These are phyloP conservation scores for Curvularia sp. DNA, from an alignment of 2,329 filamentous ascomycete species.

Conservation along the genomic window DNA sequence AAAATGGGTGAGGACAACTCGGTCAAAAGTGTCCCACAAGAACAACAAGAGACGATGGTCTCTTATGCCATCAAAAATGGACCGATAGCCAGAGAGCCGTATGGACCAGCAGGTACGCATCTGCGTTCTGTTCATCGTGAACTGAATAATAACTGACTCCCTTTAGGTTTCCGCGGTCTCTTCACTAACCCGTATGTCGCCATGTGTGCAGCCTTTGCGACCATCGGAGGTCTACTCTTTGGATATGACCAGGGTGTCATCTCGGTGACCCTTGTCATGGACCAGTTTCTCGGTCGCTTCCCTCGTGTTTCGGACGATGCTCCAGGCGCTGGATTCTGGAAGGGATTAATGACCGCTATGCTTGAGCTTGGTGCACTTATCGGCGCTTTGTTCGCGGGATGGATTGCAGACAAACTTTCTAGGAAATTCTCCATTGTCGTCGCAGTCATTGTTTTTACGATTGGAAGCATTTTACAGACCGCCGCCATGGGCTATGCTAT, in stretches of 20 bases:
- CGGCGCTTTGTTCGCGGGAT: conserved; percentile 50
- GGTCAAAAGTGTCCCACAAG: conserved; percentile 28
- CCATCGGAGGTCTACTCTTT: conserved; percentile 59
- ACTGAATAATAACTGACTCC: conserved; percentile 7
- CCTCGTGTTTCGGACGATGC: conserved; percentile 52
- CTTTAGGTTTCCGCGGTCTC: conserved; percentile 55
- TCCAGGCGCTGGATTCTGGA: conserved; percentile 54
- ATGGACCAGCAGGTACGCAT: conserved; percentile 41
- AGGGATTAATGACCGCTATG: conserved; percentile 61
- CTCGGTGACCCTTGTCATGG: conserved; percentile 59
- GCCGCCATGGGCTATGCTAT: conserved; percentile 59
- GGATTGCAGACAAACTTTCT: conserved; percentile 61
- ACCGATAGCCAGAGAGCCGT: conserved; percentile 35
- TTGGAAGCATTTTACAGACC: conserved; percentile 61
- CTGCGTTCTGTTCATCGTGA: background rate
- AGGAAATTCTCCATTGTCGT: conserved; percentile 61
- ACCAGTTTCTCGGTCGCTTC: conserved; percentile 58
- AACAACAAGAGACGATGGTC: conserved; percentile 32
- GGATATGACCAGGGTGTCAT: conserved; percentile 58
- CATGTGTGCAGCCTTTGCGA: conserved; percentile 60
- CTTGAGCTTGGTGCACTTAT: conserved; percentile 61
- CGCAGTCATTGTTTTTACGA: conserved; percentile 59
- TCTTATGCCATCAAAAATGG: conserved; percentile 24
- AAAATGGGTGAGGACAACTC: conserved; percentile 26
- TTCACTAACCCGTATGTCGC: conserved; percentile 58